Conservation (phyloP, 768 basidiomycete species). For the Suillus subaureus region DNA sequence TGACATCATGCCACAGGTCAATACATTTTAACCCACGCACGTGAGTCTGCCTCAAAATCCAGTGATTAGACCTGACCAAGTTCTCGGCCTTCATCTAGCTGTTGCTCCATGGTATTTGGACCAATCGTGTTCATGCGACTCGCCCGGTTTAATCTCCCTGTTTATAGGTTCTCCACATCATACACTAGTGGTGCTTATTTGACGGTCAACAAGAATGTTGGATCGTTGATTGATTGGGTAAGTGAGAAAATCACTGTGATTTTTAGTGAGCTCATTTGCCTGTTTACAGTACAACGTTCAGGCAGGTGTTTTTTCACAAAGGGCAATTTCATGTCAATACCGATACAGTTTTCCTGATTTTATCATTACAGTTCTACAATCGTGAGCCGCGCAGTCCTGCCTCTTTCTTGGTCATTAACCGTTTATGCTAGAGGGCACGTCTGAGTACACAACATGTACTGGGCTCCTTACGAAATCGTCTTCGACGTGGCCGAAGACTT, state of each 20-base stretch:
- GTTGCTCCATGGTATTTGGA: constrained; percentile 42
- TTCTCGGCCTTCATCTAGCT: constrained; percentile 26
- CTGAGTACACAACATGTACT: constrained; percentile 41
- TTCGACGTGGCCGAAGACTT: constrained; percentile 41
- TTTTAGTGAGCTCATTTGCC: background rate
- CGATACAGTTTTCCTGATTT: background rate
- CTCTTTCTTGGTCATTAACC: background rate
- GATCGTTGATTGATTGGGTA: constrained; percentile 48
- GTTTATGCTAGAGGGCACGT: constrained; percentile 32
- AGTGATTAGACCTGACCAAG: background rate
- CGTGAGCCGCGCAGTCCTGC: constrained; percentile 19
- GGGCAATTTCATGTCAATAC: background rate
- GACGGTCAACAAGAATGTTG: constrained; percentile 39
- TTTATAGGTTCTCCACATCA: constrained; percentile 35
- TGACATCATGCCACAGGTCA: constrained; percentile 11
- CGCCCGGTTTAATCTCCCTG: background rate
- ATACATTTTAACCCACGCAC: constrained; percentile 38
- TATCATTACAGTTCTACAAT: constrained; percentile 48
- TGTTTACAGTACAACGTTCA: constrained; percentile 19
- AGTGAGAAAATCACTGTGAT: background rate
- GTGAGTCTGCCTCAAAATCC: constrained; percentile 34
- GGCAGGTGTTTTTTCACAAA: background rate
- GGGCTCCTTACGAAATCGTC: constrained; percentile 43
- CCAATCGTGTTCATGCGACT: background rate
- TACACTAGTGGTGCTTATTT: constrained; percentile 44